Evolutionary conservation across 2,329 filamentous ascomycete genomes (phyloP), one percentile per base, ranked within the genome.

Genomic region (Apiospora hydei): DNA sequence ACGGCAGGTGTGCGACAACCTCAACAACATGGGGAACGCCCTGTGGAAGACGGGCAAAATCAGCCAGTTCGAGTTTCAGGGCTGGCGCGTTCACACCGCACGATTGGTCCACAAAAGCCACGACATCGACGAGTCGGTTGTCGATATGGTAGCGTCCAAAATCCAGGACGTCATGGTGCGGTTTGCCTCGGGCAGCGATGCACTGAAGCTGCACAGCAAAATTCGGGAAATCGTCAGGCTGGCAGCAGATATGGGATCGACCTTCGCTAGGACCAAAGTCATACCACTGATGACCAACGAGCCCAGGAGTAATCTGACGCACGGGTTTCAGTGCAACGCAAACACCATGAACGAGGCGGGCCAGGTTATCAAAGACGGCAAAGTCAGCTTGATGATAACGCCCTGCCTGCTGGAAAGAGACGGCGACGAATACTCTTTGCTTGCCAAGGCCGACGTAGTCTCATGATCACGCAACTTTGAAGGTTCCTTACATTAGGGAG

Each of bases 391-490:
- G 68, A 78, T 80, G 74, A 67, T 79, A 13, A 76, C 79, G 38
- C 79, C 79, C 5, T 76, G 75, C 47, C 75, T 80, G 1, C 70
- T 80, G 3, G 77, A 77, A 71, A 75, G 74, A 66, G 76, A 78
- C 1, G 68, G 21, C 7, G 74, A 77, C 6, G 69, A 68, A 3
- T 80, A 78, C 71, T 61, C 70, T 14, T 72, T 79, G 21, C 68
- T 79, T 1, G 75, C 75, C 57, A 80, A 80, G 74, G 78, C 79
- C 13, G 78, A 79, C 34, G 77, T 80, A 30, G 73, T 77, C 44
- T 78, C 76, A 66, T 79, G 69, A 76, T 51, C 30, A 53, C 26
- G 41, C 8, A 7, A 14, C 3, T 7, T 41, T 24, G 64, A 44
- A 26, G 24, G 6, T 69, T 69, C 38, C 18, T 38, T 38, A 24